These are phyloP conservation scores for Apiospora sp. DNA, from an alignment of 2,329 filamentous ascomycete species.

Conservation along the genomic window DNA sequence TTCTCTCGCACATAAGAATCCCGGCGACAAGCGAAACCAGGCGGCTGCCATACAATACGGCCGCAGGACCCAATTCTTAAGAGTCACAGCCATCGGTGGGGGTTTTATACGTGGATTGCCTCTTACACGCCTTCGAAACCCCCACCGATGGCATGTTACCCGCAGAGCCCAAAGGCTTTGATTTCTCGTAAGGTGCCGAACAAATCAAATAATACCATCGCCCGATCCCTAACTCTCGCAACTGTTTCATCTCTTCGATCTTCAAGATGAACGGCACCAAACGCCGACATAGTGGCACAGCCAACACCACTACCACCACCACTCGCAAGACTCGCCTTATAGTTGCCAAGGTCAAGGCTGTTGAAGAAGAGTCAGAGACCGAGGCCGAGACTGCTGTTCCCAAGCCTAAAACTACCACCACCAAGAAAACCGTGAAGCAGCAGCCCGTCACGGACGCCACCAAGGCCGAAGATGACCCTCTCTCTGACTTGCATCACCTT, in stretches of 20 bases:
- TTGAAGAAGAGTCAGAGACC: slow-evolving; percentile 22
- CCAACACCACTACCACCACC: not conserved
- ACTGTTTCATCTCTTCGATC: not conserved
- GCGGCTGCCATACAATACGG: not conserved
- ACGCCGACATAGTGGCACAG: slow-evolving; percentile 12
- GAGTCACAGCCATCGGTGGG: not conserved
- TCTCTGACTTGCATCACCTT: not conserved
- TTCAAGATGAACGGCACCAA: slow-evolving; percentile 5
- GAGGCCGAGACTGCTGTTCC: not conserved
- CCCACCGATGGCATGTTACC: slow-evolving; percentile 36
- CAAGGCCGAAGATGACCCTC: not conserved
- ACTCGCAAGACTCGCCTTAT: slow-evolving; percentile 18
- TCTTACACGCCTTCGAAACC: slow-evolving; percentile 37
- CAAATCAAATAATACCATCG: no score
- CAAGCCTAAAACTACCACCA: not conserved
- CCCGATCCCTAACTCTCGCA: no score
- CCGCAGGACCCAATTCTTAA: not conserved
- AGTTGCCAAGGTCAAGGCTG: slow-evolving; percentile 34
- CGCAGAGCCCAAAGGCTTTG: slow-evolving; percentile 39
- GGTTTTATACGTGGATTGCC: slow-evolving; percentile 37
- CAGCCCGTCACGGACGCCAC: not conserved
- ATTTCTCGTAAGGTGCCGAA: no score
- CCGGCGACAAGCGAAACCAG: not conserved
- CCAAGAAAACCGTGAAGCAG: not conserved
- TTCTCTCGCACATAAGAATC: no score